Evolutionary conservation across 768 basidiomycete species (phyloP).

Genomic region (Epithele typhae): DNA sequence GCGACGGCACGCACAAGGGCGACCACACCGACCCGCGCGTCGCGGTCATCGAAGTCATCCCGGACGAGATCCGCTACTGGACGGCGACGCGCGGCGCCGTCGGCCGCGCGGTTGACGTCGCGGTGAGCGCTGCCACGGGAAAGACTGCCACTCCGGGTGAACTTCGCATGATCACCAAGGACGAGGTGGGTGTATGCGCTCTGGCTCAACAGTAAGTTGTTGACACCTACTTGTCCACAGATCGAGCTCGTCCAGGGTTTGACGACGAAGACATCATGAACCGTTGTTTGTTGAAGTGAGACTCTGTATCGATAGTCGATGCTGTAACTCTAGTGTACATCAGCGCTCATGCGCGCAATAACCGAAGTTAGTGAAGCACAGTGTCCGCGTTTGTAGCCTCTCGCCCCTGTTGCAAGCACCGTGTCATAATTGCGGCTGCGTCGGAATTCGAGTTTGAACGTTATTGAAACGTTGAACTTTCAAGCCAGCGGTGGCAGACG

Average conservation of each 20-base stretch:
- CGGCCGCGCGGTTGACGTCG: slow-evolving; percentile 56
- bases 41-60: slow-evolving; percentile 71
- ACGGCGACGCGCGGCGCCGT: slow-evolving; percentile 56
- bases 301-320: neutral
- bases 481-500: too few relatives aligned
- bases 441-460: too few relatives aligned
- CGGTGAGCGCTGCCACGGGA: slow-evolving; percentile 56
- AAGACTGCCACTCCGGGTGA: slow-evolving; percentile 68
- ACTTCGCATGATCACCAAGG: slow-evolving; percentile 64
- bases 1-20: slow-evolving; percentile 84
- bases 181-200: slow-evolving; percentile 49
- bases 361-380: too few relatives aligned
- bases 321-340: too few relatives aligned
- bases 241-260: slow-evolving; percentile 20
- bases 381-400: too few relatives aligned
- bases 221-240: neutral
- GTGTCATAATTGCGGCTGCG: too few relatives aligned
- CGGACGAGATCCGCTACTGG: slow-evolving; percentile 82
- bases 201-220: too few relatives aligned
- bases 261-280: slow-evolving; percentile 10
- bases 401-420: too few relatives aligned
- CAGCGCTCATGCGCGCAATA: too few relatives aligned
- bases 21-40: slow-evolving; percentile 76
- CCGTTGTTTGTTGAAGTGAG: neutral
- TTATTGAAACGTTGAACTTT: too few relatives aligned